Evolutionary conservation across 768 basidiomycete species (phyloP).

Genomic region (Suillus lakei): DNA sequence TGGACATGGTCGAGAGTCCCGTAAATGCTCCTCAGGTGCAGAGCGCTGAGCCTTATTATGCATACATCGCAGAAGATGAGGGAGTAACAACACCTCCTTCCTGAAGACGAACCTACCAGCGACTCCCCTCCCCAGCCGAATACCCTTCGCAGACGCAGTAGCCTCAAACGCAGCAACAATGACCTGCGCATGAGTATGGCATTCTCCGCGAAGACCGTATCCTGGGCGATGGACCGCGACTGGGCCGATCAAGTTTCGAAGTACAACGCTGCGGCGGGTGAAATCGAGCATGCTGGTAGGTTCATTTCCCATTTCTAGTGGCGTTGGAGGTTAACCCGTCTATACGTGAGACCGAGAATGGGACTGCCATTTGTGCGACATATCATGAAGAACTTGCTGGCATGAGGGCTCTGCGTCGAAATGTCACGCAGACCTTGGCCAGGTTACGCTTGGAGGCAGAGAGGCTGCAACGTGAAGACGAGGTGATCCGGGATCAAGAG

Average conservation of each 20-base stretch:
- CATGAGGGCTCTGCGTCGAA: constrained; percentile 58
- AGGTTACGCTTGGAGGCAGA: constrained; percentile 45
- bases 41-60: constrained; percentile 20
- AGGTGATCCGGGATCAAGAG: constrained; percentile 46
- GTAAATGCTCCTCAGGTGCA: constrained; percentile 21
- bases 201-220: constrained; percentile 67
- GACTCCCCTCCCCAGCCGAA: constrained; percentile 37
- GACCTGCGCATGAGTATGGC: constrained; percentile 49
- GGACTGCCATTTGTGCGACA: constrained; percentile 55
- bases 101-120: constrained; percentile 35
- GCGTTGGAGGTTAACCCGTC: constrained; percentile 7
- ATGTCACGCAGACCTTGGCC: constrained; percentile 49
- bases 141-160: constrained; percentile 59
- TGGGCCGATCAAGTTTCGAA: constrained; percentile 60
- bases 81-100: constrained; percentile 35
- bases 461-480: constrained; percentile 45
- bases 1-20: constrained; percentile 40
- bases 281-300: constrained; percentile 46
- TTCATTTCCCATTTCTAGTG: constrained; percentile 4
- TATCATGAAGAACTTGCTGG: constrained; percentile 69
- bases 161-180: constrained; percentile 60
- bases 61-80: constrained; percentile 20
- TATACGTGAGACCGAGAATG: constrained; percentile 56
- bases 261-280: constrained; percentile 44
- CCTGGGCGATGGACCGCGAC: constrained; percentile 75